Percentiles rank a stretch among this genome's conserved stretches.
These are phyloP conservation scores for Xylaria sp. DNA, from an alignment of 2,329 filamentous ascomycete species.

Conservation along the genomic window DNA sequence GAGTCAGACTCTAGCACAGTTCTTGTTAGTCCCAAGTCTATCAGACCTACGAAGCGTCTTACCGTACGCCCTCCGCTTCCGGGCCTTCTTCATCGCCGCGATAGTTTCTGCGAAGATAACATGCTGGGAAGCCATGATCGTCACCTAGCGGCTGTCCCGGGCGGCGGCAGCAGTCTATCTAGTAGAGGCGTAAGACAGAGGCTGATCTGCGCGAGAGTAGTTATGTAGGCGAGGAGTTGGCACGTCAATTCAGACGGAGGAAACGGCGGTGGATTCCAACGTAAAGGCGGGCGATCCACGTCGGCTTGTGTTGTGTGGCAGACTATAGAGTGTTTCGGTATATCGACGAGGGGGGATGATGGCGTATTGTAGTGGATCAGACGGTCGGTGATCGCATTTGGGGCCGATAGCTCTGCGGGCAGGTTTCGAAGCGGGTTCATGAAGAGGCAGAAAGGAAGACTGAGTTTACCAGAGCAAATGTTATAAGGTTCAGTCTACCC, in stretches of 20 bases:
- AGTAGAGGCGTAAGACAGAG: not conserved
- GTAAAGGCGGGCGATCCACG: not conserved
- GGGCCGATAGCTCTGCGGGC: not conserved
- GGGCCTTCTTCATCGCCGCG: conserved; percentile 69
- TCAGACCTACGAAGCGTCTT: conserved; percentile 29
- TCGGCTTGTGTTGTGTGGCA: not conserved
- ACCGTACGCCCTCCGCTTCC: conserved; percentile 70
- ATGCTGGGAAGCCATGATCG: conserved; percentile 56
- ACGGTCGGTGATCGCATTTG: not conserved
- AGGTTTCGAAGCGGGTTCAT: not conserved
- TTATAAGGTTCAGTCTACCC: not conserved
- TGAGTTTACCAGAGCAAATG: conserved; percentile 2
- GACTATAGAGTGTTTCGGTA: not conserved
- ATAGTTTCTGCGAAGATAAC: conserved; percentile 70
- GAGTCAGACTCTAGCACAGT: conserved; percentile 71
- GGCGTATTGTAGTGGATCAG: not conserved
- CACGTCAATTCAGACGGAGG: not conserved
- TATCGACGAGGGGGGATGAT: not conserved
- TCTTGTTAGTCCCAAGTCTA: conserved; percentile 31
- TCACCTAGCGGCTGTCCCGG: conserved; percentile 9
- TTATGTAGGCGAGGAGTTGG: not conserved
- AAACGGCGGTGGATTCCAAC: not conserved
- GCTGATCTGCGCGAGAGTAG: not conserved
- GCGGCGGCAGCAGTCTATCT: not conserved
- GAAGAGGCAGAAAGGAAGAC: not conserved